Evolutionary conservation across 257 asterid species (phyloP).

Genomic region (Avicennia marina): DNA sequence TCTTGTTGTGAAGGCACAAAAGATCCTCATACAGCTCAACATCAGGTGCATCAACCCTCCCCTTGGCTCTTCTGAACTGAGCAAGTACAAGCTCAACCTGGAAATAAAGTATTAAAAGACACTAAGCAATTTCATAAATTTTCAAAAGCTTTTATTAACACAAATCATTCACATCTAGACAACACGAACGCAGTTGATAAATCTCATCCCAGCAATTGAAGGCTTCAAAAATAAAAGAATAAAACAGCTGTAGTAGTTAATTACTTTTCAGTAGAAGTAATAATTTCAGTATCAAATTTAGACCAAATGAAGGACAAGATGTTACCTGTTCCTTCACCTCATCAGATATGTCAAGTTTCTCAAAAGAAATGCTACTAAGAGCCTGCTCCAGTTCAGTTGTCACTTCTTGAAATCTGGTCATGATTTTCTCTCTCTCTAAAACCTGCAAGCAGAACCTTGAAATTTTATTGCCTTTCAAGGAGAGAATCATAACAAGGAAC

Average conservation of each 20-base stretch:
- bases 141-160: too few species aligned
- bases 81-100: constrained; percentile 98
- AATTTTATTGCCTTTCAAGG: neutral
- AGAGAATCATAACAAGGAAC: neutral
- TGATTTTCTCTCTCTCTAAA: constrained; percentile 75
- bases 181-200: too few species aligned
- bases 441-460: constrained; percentile 42
- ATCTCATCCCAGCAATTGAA: too few species aligned
- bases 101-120: constrained; percentile 3
- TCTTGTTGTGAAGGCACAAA: constrained; percentile 46
- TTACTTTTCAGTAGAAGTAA: too few species aligned
- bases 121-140: too few species aligned
- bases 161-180: too few species aligned
- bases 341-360: constrained; percentile 86
- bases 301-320: neutral
- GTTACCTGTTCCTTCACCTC: constrained; percentile 96
- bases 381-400: constrained; percentile 81
- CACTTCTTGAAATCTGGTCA: constrained; percentile 66
- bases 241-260: too few species aligned
- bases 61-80: constrained; percentile 96
- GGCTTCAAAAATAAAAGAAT: too few species aligned
- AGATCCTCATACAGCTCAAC: constrained; percentile 75
- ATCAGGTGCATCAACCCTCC: constrained; percentile 79
- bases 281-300: neutral
- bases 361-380: constrained; percentile 67